These are phyloP conservation scores for Leptographium wingfieldii DNA, from an alignment of 2,329 filamentous ascomycete genomes.

Conservation along the genomic window DNA sequence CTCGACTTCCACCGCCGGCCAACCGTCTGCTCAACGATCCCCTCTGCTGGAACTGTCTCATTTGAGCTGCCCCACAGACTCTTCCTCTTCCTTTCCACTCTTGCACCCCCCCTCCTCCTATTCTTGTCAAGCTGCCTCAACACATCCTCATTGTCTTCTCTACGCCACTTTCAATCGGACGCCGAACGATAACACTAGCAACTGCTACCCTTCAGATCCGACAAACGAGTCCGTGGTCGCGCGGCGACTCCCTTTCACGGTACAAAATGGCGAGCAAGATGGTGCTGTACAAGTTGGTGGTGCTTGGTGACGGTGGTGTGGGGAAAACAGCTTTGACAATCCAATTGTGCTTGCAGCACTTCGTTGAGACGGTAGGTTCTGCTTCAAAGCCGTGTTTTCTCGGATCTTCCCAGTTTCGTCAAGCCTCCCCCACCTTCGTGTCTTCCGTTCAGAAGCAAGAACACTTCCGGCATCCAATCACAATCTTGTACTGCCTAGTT, in stretches of 20 bases:
- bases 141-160: background rate
- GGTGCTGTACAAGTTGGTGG: conserved; percentile 93
- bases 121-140: background rate
- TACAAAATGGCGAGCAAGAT: conserved; percentile 74
- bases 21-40: background rate
- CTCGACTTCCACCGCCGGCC: background rate
- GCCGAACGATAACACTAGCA: background rate
- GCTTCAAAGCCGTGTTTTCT: background rate
- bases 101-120: background rate
- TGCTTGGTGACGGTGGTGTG: conserved; percentile 85
- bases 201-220: background rate
- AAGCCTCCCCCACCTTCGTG: background rate
- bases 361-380: conserved; percentile 68
- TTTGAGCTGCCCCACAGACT: background rate
- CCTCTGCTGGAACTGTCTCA: background rate
- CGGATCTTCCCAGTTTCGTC: background rate
- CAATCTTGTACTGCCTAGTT: background rate
- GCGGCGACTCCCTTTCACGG: conserved; percentile 4
- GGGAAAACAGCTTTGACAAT: conserved; percentile 92
- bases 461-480: background rate
- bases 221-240: conserved; percentile 5
- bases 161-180: background rate
- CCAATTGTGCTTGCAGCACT: conserved; percentile 95
- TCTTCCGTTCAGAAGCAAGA: background rate
- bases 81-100: background rate